Percentiles rank a stretch among this genome's conserved stretches.
phyloP scores from a whole-genome alignment of 2,329 filamentous ascomycete species.

The Apiospora rasikravindrae region DNA sequence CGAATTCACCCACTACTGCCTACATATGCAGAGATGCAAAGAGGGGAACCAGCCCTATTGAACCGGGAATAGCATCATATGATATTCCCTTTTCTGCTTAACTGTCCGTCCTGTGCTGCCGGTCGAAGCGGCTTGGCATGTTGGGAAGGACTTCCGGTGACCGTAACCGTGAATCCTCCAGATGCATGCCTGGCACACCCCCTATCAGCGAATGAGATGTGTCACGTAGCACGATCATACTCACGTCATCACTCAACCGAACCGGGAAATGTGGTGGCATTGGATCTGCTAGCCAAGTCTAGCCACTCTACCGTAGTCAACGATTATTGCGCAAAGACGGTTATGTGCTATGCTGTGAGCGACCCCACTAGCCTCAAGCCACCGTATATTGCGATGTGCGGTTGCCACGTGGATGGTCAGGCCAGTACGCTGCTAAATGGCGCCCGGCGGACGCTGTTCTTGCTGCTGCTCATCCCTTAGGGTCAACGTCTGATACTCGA shows the following conservation, averaged over 20 bases:
- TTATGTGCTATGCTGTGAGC: not conserved
- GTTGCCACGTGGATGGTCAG: not conserved
- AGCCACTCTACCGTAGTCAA: no score
- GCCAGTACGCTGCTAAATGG: not conserved
- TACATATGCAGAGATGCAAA: not conserved
- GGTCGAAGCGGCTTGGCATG: conserved; percentile 5
- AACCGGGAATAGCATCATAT: not conserved
- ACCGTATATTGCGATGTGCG: conserved; percentile 13
- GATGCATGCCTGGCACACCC: not conserved
- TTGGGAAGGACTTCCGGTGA: not conserved
- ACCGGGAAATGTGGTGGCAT: not conserved
- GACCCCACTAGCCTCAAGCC: not conserved
- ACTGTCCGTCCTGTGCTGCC: not conserved
- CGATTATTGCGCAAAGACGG: not conserved
- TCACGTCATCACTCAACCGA: not conserved
- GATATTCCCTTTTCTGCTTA: not conserved
- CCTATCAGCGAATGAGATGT: not conserved
- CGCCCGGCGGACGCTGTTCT: not conserved
- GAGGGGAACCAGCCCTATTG: not conserved
- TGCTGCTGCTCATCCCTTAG: conserved; percentile 13
- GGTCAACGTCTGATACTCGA: not conserved
- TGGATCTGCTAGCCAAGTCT: not conserved
- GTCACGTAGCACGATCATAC: not conserved
- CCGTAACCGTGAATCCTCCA: not conserved
- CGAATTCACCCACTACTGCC: not conserved